A percentile compares a stretch with the other conserved stretches of the same genome.
These are phyloP conservation scores for Neltuma alba DNA, from an alignment of 306 rosid genomes.

Conservation along the genomic window DNA sequence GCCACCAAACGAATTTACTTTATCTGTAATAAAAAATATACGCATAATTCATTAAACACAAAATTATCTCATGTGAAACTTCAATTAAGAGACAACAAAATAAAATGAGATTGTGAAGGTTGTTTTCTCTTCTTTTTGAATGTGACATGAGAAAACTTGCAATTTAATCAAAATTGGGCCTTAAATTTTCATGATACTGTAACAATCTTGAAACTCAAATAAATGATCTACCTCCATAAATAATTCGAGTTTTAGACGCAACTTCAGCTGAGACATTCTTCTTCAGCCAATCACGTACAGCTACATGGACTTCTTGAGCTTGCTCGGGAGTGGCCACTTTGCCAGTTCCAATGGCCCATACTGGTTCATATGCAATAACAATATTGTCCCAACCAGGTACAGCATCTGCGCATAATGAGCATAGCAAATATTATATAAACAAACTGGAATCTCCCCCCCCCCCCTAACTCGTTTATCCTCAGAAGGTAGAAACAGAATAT, in stretches of 20 bases:
- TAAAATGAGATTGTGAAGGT: background rate
- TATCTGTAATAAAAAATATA: background rate
- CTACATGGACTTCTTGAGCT: conserved; percentile 98
- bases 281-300: conserved; percentile 92
- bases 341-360: conserved; percentile 99
- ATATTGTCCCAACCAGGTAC: conserved; percentile 93
- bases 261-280: conserved; percentile 81
- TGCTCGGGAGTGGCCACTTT: conserved; percentile 95
- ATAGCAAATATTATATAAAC: conserved; percentile 21
- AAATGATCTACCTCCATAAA: conserved; percentile 82
- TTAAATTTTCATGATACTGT: conserved; percentile 6
- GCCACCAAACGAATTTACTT: conserved; percentile 7
- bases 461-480: background rate
- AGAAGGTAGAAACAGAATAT: conserved; percentile 9
- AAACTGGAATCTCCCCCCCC: conserved; percentile 3
- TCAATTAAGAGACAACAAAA: background rate
- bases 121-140: background rate
- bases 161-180: background rate
- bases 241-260: conserved; percentile 90
- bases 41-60: background rate
- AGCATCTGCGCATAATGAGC: conserved; percentile 61
- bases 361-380: conserved; percentile 98
- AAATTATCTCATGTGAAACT: conserved; percentile 1
- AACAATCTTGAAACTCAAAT: conserved; percentile 28
- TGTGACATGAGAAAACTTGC: conserved; percentile 3